These are phyloP conservation scores for Fusarium floridanum DNA, from an alignment of 2,329 filamentous ascomycete genomes.

Conservation along the genomic window DNA sequence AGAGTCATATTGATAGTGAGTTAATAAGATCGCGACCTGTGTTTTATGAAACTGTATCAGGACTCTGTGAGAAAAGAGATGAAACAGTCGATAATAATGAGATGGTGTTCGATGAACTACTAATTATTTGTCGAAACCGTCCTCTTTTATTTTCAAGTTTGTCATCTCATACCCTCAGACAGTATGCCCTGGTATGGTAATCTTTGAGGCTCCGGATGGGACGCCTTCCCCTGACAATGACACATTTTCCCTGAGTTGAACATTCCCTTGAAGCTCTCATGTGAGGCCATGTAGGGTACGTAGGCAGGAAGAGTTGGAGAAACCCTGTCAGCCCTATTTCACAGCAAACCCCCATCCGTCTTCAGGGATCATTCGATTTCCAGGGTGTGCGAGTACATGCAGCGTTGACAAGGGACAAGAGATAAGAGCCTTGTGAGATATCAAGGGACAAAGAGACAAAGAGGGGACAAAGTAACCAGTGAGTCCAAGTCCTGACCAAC, in stretches of 20 bases:
- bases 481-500: neutral
- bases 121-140: neutral
- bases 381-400: neutral
- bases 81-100: too few relatives aligned
- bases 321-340: neutral
- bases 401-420: neutral
- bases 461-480: neutral
- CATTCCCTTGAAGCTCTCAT: neutral
- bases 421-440: neutral
- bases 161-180: neutral
- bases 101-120: too few relatives aligned
- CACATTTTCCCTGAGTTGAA: neutral
- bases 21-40: neutral
- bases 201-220: neutral
- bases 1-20: neutral
- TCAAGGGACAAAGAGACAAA: neutral
- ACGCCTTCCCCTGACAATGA: neutral
- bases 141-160: neutral
- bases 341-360: neutral
- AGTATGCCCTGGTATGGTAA: neutral
- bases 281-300: neutral
- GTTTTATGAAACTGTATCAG: neutral
- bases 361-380: neutral
- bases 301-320: neutral
- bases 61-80: neutral